Evolutionary conservation across 257 asterid genomes (phyloP).

Genomic region (Primulina eburnea): DNA sequence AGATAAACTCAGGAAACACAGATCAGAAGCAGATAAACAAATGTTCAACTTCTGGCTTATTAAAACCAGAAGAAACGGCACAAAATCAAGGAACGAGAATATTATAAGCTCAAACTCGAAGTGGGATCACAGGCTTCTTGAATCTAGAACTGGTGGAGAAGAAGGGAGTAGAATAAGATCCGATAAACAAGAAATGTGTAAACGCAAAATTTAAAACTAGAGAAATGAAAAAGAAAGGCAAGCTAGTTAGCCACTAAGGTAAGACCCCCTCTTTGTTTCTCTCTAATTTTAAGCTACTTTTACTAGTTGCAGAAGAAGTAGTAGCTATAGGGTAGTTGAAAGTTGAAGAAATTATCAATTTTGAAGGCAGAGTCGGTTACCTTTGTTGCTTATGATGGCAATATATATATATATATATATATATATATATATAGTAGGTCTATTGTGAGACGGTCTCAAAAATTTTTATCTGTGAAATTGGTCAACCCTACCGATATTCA

Average conservation of each 20-base stretch:
- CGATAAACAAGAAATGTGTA: slow-evolving; percentile 30
- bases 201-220: background rate
- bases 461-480: too few species aligned
- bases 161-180: slow-evolving; percentile 25
- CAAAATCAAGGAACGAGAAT: background rate
- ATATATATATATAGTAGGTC: too few species aligned
- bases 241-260: slow-evolving; percentile 28
- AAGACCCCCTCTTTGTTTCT: slow-evolving; percentile 16
- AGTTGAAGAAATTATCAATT: slow-evolving; percentile 36
- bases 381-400: slow-evolving; percentile 34
- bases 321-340: slow-evolving; percentile 40
- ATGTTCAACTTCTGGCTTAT: background rate
- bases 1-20: background rate
- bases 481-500: too few species aligned
- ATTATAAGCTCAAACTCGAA: background rate
- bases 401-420: background rate
- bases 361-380: slow-evolving; percentile 30
- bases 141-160: slow-evolving; percentile 19
- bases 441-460: too few species aligned
- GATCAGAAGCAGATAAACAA: slow-evolving; percentile 19
- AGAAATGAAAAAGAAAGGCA: slow-evolving; percentile 16
- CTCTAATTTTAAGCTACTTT: slow-evolving; percentile 18
- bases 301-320: slow-evolving; percentile 31
- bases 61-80: background rate
- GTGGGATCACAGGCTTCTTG: background rate